A percentile compares a stretch with the other conserved stretches of the same genome.
These are phyloP conservation scores for Botrytis pseudocinerea DNA, from an alignment of 2,329 filamentous ascomycete species.

Conservation along the genomic window DNA sequence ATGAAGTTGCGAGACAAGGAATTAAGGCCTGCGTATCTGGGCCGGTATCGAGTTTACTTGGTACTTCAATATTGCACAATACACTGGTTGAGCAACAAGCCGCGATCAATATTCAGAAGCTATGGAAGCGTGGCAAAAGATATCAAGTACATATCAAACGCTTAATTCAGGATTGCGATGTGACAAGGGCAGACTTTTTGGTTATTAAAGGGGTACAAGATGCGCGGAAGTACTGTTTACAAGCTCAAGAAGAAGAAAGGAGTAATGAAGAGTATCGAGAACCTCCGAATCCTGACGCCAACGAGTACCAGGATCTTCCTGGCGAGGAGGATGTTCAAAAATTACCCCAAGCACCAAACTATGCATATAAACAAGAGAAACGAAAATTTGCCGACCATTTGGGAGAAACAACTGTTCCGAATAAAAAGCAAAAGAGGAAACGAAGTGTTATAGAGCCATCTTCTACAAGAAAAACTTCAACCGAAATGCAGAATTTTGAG, in stretches of 20 bases:
- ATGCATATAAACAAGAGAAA: background rate
- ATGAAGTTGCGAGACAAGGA: background rate
- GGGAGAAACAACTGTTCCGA: background rate
- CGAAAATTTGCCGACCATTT: background rate
- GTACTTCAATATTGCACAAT: background rate
- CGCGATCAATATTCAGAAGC: background rate
- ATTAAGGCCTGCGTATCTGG: background rate
- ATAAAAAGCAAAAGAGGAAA: background rate
- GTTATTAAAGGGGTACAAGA: background rate
- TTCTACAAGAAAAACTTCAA: background rate
- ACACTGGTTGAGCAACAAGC: background rate
- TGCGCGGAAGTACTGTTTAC: background rate
- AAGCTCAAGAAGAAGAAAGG: background rate
- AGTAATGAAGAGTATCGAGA: accelerated
- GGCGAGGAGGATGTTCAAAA: background rate
- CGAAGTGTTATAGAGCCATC: background rate
- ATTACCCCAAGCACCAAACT: background rate
- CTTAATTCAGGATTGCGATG: background rate
- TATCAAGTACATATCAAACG: background rate
- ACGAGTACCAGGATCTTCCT: background rate
- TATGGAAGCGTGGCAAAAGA: background rate
- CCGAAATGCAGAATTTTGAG: background rate
- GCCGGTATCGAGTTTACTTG: background rate
- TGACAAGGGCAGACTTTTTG: background rate
- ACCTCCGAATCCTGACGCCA: background rate